A percentile compares a stretch with the other conserved stretches of the same genome.
phyloP scores from a whole-genome alignment of 495 filamentous ascomycete genomes.

The Terfezia boudieri region DNA sequence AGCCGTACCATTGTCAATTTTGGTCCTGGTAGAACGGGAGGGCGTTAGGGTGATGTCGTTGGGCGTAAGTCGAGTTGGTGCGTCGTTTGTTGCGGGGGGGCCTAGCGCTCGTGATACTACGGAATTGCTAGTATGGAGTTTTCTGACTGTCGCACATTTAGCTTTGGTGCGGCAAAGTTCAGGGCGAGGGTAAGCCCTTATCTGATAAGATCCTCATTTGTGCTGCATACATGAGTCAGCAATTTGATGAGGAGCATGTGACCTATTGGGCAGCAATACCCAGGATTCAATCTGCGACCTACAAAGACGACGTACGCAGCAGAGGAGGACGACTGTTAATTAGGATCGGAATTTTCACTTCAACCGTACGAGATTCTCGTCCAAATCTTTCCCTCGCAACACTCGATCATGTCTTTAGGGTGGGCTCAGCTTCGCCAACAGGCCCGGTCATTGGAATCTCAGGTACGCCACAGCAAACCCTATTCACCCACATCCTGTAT shows the following conservation, averaged over 20 bases:
- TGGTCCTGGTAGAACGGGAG: constrained; percentile 16
- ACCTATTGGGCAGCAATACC: no score
- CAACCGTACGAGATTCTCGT: no score
- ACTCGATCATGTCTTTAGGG: no score
- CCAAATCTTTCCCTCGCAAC: no score
- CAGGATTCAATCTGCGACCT: no score
- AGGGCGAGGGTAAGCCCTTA: no score
- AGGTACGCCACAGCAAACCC: constrained; percentile 34
- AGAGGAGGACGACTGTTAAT: no score
- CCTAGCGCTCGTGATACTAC: constrained; percentile 14
- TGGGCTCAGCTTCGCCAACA: constrained; percentile 95
- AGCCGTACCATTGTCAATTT: constrained; percentile 29
- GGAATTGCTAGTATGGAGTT: constrained; percentile 16
- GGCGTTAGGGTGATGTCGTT: constrained; percentile 4
- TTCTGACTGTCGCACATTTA: constrained; percentile 6
- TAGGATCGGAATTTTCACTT: no score
- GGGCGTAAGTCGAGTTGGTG: neutral
- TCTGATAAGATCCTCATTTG: no score
- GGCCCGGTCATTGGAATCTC: constrained; percentile 69
- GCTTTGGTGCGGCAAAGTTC: constrained; percentile 12
- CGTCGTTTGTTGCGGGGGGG: constrained; percentile 12
- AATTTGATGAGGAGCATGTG: no score
- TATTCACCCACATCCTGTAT: neutral
- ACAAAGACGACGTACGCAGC: no score
- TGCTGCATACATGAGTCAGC: no score